Evolutionary conservation across 1,139 yeast species (phyloP), one percentile per base, ranked within the genome.

Genomic region (Saccharomyces uvarum): DNA sequence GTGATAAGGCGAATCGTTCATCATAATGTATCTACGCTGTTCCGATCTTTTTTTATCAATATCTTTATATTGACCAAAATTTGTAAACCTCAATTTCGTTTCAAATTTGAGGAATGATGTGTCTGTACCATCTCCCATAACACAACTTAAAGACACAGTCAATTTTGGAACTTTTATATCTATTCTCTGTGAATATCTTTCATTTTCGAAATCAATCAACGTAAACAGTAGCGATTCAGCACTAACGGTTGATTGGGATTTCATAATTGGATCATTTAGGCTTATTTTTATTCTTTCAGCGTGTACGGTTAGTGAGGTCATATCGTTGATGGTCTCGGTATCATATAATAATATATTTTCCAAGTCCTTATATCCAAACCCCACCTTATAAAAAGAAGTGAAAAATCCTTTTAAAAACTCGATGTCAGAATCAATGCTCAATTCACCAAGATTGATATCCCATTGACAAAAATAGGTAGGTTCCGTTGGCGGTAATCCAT

Each of bases 401-500:
- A 64, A 64, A 4, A 88, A 65, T 0, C 79, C 77, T 32, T 73
- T 75, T 1, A 84, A 51, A 49, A 84, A 78, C 1, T 65, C 65
- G 0, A 84, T 74, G 2, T 77, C 73, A 1, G 89, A 79, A 57
- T 82, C 77, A 14, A 88, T 72, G 1, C 65, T 58, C 14, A 90
- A 72, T 4, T 74, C 75, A 8, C 90, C 95, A 2, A 86, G 69
- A 31, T 80, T 81, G 60, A 91, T 81, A 60, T 87, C 91, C 98
- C 98, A 93, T 59, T 88, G 85, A 66, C 97, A 90, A 60, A 81
- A 83, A 66, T 88, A 93, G 0, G 97, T 88, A 1, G 93, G 88
- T 66, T 88, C 96, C 2, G 78, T 75, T 0, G 97, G 97, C 0
- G 97, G 97, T 1, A 89, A 69, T 0, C 99, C 98, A 75, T 90